Evolutionary conservation across 768 basidiomycete species (phyloP).

Genomic region (Boletus sp.): DNA sequence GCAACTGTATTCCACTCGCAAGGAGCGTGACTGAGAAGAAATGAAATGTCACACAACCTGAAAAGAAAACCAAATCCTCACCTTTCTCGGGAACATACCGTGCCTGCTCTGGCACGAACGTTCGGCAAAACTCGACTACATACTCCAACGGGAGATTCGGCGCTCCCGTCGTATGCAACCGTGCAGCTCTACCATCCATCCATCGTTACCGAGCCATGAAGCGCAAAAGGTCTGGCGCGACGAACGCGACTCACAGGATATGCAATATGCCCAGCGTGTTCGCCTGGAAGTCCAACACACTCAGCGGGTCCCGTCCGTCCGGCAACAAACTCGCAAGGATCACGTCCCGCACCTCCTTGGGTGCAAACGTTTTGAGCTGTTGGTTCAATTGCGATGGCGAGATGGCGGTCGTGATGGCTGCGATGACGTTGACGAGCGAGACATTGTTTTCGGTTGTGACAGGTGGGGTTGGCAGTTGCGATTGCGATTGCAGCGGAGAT

Average conservation of each 20-base stretch:
- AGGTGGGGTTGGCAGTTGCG: constrained; percentile 2
- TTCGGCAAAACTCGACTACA: constrained; percentile 57
- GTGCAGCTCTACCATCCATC: constrained; percentile 48
- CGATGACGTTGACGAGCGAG: constrained; percentile 42
- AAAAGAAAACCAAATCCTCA: constrained; percentile 23
- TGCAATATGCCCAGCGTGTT: constrained; percentile 69
- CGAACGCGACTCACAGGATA: constrained; percentile 57
- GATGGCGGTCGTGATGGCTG: constrained; percentile 45
- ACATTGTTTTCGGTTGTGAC: constrained; percentile 4
- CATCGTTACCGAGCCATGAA: not conserved
- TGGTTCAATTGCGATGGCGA: constrained; percentile 40
- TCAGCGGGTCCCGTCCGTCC: constrained; percentile 67
- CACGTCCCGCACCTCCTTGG: constrained; percentile 58
- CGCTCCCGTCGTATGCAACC: constrained; percentile 43
- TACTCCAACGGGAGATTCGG: constrained; percentile 41
- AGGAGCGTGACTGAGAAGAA: constrained; percentile 54
- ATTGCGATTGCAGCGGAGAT: constrained; percentile 13
- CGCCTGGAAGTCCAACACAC: constrained; percentile 48
- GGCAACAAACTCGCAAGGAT: constrained; percentile 53
- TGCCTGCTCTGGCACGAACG: constrained; percentile 63
- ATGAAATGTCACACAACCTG: not conserved
- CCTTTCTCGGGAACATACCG: constrained; percentile 69
- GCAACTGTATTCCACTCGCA: constrained; percentile 58
- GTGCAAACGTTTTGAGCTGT: constrained; percentile 43
- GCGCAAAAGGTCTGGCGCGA: not conserved